Base-by-base conservation (phyloP, 2,329 filamentous ascomycete genomes). In the Xylaria sp. region DNA sequence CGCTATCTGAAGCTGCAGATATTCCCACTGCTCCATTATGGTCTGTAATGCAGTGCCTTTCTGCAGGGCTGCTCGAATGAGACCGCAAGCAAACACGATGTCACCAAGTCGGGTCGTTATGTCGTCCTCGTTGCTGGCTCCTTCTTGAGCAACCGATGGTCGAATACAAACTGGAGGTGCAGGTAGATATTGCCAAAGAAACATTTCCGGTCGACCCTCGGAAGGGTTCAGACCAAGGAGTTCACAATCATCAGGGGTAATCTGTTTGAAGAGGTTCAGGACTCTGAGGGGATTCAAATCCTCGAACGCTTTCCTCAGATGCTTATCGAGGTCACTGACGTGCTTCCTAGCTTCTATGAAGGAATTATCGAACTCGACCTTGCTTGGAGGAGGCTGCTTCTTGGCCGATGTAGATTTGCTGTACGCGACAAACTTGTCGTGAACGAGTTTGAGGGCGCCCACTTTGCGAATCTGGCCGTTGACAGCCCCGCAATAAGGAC, bases 1-100 rank as follows among this genome's bases (percentile, higher is more conserved):
- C 69, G 95, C 96, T 69, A 98, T 92, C 77, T 98, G 94, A 9
- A 97, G 87, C 77, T 98, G 95, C 69, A 99, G 84, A 76, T 95
- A 98, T 78, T 99, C 96, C 96, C 96, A 99, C 75, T 97, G 94
- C 79, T 99, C 96, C 90, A 98, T 97, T 65, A 98, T 92, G 0
- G 93, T 97, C 72, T 92, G 89, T 1, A 99, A 87, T 0, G 93
- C 90, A 16, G 94, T 92, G 10, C 95, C 95, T 73, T 93, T 94
- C 69, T 91, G 87, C 18, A 98, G 81, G 0, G 93, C 93, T 25
- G 93, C 92, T 59, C 92, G 90, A 71, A 99, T 93, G 74, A 97
- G 89, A 63, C 92, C 92, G 77, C 94, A 97, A 71, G 97, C 93
- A 75, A 97, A 93, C 10, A 98, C 91, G 72, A 99, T 98, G 78